Evolutionary conservation across 2,329 filamentous ascomycete species (phyloP).

Genomic region (Colletotrichum ledebouriae): DNA sequence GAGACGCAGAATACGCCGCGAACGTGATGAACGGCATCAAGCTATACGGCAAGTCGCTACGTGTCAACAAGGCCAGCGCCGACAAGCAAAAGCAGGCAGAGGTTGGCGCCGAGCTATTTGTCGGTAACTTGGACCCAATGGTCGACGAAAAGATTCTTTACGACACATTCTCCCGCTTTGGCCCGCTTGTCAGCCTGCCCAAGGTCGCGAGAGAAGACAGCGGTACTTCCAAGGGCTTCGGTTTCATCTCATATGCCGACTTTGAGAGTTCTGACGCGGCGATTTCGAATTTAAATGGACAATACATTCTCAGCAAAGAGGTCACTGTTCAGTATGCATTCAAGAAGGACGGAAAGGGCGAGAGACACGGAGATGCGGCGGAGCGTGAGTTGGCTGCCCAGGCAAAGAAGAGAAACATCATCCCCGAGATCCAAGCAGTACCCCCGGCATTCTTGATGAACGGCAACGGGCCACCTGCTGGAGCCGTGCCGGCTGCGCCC

Average conservation of each 20-base stretch:
- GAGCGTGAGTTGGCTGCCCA: conserved; percentile 92
- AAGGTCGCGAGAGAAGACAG: conserved; percentile 94
- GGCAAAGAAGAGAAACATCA: conserved; percentile 93
- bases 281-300: conserved; percentile 91
- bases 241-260: conserved; percentile 91
- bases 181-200: conserved; percentile 83
- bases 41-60: conserved; percentile 92
- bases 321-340: conserved; percentile 98
- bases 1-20: conserved; percentile 96
- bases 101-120: conserved; percentile 96
- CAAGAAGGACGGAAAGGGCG: conserved; percentile 98
- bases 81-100: conserved; percentile 95
- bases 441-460: conserved; percentile 78
- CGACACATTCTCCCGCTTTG: conserved; percentile 94
- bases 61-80: conserved; percentile 92
- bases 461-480: conserved; percentile 46
- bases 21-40: conserved; percentile 97
- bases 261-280: conserved; percentile 96
- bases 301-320: conserved; percentile 97
- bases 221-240: conserved; percentile 93
- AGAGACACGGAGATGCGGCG: conserved; percentile 93
- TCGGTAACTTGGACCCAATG: conserved; percentile 94
- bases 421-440: conserved; percentile 82
- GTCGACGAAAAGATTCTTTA: conserved; percentile 96
- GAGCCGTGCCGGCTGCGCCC: conserved; percentile 43